These are phyloP conservation scores for Suillus decipiens DNA, from an alignment of 768 basidiomycete genomes.

Conservation along the genomic window DNA sequence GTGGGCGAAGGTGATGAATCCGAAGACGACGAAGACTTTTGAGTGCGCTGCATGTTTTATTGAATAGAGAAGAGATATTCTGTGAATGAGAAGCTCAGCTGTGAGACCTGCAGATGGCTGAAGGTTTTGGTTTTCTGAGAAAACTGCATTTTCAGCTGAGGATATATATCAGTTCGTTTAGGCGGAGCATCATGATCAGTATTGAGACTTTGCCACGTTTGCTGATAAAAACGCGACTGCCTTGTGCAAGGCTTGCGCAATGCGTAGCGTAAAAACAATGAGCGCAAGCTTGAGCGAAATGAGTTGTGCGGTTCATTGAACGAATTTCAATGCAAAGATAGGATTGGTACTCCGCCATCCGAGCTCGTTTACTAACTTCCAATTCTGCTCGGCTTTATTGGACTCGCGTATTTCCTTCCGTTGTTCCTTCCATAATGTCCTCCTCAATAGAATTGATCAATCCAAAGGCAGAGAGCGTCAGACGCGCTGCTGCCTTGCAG, in stretches of 20 bases:
- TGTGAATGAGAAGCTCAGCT: neutral
- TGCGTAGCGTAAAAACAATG: constrained; percentile 33
- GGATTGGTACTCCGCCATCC: constrained; percentile 34
- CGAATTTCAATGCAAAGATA: constrained; percentile 17
- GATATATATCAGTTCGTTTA: constrained; percentile 6
- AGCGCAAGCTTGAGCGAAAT: constrained; percentile 14
- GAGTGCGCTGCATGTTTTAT: constrained; percentile 3
- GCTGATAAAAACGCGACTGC: constrained; percentile 29
- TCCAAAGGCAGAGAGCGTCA: constrained; percentile 92
- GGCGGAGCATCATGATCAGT: constrained; percentile 8
- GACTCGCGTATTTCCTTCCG: constrained; percentile 11
- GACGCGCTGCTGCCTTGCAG: constrained; percentile 89
- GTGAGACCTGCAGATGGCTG: neutral
- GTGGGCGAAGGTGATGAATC: constrained; percentile 5
- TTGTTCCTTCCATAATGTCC: constrained; percentile 43
- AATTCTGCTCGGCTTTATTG: constrained; percentile 9
- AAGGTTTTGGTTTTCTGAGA: constrained; percentile 2
- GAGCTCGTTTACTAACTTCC: constrained; percentile 11
- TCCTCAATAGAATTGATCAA: constrained; percentile 95
- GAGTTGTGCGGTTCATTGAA: constrained; percentile 22
- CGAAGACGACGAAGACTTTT: constrained; percentile 4
- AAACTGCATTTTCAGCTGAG: constrained; percentile 1
- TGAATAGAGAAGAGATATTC: neutral
- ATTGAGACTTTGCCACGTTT: constrained; percentile 24
- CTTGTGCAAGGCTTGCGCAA: constrained; percentile 32